Conservation (phyloP, 2,329 filamentous ascomycete genomes). For the Trichoderma guizhouense region DNA sequence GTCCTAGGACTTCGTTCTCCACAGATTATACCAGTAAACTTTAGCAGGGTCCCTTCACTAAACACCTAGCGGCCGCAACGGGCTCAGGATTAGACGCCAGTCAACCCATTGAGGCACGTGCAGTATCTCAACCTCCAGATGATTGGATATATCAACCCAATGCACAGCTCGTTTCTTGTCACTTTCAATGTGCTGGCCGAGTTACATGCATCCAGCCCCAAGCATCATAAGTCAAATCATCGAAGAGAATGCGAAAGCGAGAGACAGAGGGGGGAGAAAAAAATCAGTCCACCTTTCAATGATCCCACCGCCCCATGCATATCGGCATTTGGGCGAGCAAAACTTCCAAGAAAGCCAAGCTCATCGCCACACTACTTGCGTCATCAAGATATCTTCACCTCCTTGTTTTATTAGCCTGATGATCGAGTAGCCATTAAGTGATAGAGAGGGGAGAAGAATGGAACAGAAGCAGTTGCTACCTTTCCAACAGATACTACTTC, state of each 20-base stretch:
- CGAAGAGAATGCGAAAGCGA: background rate
- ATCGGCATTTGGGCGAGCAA: background rate
- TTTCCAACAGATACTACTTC: background rate
- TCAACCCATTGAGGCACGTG: background rate
- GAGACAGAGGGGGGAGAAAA: background rate
- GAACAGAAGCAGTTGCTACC: background rate
- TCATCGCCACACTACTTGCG: background rate
- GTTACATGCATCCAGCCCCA: background rate
- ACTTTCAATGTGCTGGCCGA: background rate
- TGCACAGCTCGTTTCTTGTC: background rate
- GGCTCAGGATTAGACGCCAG: background rate
- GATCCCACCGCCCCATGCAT: background rate
- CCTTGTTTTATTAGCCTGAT: too few species aligned
- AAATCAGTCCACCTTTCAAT: background rate
- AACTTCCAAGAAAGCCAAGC: background rate
- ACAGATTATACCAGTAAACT: background rate
- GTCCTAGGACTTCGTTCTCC: background rate
- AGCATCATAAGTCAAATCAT: background rate
- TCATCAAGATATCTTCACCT: background rate
- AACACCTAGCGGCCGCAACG: background rate
- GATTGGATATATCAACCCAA: background rate
- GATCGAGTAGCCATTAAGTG: background rate
- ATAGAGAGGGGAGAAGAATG: background rate
- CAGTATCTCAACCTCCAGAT: background rate
- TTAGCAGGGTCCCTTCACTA: background rate